Evolutionary conservation across 2,329 filamentous ascomycete genomes (phyloP).

Genomic region (Ploettnerulaceae sp.): DNA sequence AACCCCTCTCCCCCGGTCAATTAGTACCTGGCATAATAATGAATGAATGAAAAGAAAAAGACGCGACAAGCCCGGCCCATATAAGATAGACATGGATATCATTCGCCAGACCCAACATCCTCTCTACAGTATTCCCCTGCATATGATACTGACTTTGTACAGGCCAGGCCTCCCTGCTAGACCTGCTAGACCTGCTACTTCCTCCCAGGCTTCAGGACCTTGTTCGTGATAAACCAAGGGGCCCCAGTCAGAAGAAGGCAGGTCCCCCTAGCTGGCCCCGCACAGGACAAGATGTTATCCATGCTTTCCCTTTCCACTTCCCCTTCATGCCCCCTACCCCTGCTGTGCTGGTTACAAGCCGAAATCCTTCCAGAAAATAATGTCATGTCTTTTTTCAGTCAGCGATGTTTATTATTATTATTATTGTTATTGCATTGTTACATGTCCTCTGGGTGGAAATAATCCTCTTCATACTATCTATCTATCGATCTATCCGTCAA

Average conservation of each 20-base stretch:
- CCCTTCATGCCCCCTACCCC: no score
- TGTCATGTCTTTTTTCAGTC: conserved; percentile 1
- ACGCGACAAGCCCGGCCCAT: not conserved
- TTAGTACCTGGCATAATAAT: no score
- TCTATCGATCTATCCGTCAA: no score
- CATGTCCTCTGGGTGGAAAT: no score
- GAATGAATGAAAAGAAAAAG: not conserved
- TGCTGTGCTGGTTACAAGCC: no score
- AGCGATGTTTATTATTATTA: not conserved
- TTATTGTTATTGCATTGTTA: not conserved
- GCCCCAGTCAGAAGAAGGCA: not conserved
- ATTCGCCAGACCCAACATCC: conserved; percentile 6
- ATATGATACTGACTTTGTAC: not conserved
- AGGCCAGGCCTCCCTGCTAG: not conserved
- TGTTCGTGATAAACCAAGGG: not conserved
- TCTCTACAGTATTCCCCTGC: not conserved
- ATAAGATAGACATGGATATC: conserved; percentile 9
- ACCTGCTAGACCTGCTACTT: not conserved
- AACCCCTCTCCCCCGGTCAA: no score
- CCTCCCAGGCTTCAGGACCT: conserved; percentile 5
- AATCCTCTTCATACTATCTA: no score
- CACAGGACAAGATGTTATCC: conserved; percentile 15
- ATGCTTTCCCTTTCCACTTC: conserved; percentile 3
- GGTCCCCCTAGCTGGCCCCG: conserved; percentile 5
- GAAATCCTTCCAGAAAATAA: conserved; percentile 15